Evolutionary conservation across 331 rosid species (phyloP).

Genomic region (Erythrophleum ivorense): DNA sequence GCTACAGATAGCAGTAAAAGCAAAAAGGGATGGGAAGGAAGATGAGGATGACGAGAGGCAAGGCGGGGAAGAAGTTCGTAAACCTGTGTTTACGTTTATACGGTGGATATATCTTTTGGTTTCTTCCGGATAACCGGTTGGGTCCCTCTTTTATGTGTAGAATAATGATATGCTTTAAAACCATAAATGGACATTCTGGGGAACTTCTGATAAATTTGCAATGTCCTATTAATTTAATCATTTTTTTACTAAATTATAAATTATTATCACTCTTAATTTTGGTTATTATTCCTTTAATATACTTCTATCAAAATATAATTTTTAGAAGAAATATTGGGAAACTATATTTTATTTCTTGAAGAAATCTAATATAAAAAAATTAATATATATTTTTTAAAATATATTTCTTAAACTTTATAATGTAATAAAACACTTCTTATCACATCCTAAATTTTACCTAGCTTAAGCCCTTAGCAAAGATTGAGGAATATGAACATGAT

Average conservation of each 20-base stretch:
- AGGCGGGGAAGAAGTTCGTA: background rate
- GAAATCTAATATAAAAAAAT: no score
- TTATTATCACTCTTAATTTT: no score
- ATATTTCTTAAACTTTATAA: no score
- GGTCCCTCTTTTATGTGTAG: background rate
- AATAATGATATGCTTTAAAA: background rate
- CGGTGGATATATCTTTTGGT: background rate
- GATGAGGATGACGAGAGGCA: background rate
- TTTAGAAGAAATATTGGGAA: no score
- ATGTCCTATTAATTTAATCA: background rate
- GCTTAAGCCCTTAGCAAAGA: no score
- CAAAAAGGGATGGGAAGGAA: background rate
- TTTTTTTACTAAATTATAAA: background rate
- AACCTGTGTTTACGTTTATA: background rate
- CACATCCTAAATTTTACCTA: no score
- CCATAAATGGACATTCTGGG: background rate
- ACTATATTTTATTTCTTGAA: no score
- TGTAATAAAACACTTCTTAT: no score
- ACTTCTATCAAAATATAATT: no score
- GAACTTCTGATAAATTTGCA: background rate
- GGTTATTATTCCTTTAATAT: no score
- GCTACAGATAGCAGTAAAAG: conserved; percentile 1
- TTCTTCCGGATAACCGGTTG: background rate
- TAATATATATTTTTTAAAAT: no score
- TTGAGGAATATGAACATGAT: no score